Evolutionary conservation across 345 rosid genomes (phyloP).

Genomic region (Litchi chinensis): DNA sequence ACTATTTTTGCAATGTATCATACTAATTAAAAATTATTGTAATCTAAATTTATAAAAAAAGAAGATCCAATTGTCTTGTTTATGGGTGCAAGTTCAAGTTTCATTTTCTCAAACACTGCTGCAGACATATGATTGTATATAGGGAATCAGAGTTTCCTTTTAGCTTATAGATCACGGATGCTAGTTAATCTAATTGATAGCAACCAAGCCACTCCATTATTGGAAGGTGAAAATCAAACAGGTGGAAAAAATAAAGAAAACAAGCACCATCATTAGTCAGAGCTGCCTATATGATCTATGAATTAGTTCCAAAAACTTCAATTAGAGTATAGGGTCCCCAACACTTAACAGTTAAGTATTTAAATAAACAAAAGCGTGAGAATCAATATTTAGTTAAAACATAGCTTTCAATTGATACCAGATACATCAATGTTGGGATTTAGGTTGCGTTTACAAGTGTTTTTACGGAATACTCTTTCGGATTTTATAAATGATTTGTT

Average conservation of each 20-base stretch:
- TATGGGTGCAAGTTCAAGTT: background rate
- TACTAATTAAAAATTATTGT: no score
- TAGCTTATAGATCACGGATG: conserved; percentile 38
- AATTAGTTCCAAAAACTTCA: background rate
- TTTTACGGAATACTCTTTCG: no score
- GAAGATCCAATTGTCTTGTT: background rate
- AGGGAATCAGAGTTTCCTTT: background rate
- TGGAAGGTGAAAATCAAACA: conserved; percentile 8
- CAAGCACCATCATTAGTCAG: conserved; percentile 5
- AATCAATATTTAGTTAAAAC: conserved; percentile 25
- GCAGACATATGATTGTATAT: background rate
- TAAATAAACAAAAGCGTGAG: background rate
- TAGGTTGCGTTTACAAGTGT: background rate
- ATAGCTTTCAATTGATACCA: conserved; percentile 30
- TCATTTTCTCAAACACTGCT: conserved; percentile 8
- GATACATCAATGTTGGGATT: background rate
- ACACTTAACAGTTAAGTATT: background rate
- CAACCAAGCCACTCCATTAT: conserved; percentile 28
- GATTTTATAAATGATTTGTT: background rate
- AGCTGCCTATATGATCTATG: background rate
- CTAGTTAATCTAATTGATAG: conserved; percentile 18
- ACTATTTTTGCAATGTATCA: no score
- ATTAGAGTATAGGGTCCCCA: background rate
- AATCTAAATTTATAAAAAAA: background rate
- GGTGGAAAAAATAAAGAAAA: background rate